Base-by-base conservation (phyloP, 257 asterid genomes). In the Capsicum chinense region DNA sequence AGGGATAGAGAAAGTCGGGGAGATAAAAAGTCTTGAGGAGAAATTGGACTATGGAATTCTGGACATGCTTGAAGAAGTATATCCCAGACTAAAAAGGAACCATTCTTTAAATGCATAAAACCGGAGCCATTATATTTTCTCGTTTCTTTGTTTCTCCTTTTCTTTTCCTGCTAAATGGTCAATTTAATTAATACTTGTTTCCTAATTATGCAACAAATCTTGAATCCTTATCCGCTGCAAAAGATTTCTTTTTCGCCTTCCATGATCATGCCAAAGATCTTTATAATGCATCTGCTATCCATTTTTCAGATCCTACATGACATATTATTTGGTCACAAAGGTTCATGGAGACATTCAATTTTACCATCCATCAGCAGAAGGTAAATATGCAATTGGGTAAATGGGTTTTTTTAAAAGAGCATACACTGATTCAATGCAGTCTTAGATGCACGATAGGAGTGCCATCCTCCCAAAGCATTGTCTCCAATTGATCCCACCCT, bases 401-500 rank as follows among this genome's bases (percentile, higher is more conserved):
- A 26, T 74, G 15, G 62, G 56, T 42, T 66, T 84, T 60, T 58
- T 62, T 84, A 57, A 17, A 44, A 84, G 84, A 64, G 5, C 86
- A 39, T 94, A 96, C 99, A 42, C 87, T 96, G 99, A 85, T 96
- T 96, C 62, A 96, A 97, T 70, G 90, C 97, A 62, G 98, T 42
- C 89, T 96, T 96, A 4, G 99, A 96, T 58, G 99, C 86, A 71
- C 98, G 91, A 85, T 96, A 96, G 6, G 97, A 94, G 85, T 96
- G 97, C 99, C 99, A 96, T 83, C 99, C 99, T 83, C 99, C 99
- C 71, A 95, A 87, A 21, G 47, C 86, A 88, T 94, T 96, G 86
- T 94, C 98, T 71, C 97, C 97, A 9, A 96, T 92, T 5, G 99
- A 96, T 83, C 98, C 99, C 69, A 96, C 98, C 84, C 99, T 86